Evolutionary conservation across 148 eudicot species (phyloP).

Genomic region (Silene latifolia): DNA sequence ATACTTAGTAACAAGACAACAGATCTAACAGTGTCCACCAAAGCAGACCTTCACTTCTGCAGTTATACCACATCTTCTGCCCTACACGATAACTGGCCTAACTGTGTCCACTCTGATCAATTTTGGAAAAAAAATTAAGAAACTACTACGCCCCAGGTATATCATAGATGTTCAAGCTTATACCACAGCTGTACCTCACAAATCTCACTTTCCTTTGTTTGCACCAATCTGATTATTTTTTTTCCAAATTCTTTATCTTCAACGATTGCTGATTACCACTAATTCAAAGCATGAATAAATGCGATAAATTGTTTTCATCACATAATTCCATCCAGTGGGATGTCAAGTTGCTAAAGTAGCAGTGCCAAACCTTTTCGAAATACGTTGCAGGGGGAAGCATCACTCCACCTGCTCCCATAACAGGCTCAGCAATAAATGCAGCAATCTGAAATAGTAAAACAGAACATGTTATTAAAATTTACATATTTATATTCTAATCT

Average conservation of each 20-base stretch:
- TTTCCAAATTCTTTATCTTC: background rate
- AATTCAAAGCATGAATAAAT: background rate
- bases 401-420: constrained; percentile 98
- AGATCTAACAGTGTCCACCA: background rate
- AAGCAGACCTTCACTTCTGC: background rate
- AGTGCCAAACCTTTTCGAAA: constrained; percentile 70
- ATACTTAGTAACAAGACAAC: background rate
- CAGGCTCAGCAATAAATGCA: constrained; percentile 98
- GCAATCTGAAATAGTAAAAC: constrained; percentile 60
- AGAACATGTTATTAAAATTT: background rate
- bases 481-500: background rate
- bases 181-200: background rate
- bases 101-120: background rate
- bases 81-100: too few relatives aligned
- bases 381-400: constrained; percentile 89
- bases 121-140: background rate
- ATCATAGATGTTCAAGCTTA: background rate
- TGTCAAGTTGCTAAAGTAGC: constrained; percentile 2
- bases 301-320: background rate
- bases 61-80: too few relatives aligned
- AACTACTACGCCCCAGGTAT: background rate
- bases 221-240: background rate
- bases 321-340: background rate
- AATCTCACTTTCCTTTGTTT: background rate
- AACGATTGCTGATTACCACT: background rate